Conservation (phyloP, 257 asterid genomes). For the Coffea eugenioides region DNA sequence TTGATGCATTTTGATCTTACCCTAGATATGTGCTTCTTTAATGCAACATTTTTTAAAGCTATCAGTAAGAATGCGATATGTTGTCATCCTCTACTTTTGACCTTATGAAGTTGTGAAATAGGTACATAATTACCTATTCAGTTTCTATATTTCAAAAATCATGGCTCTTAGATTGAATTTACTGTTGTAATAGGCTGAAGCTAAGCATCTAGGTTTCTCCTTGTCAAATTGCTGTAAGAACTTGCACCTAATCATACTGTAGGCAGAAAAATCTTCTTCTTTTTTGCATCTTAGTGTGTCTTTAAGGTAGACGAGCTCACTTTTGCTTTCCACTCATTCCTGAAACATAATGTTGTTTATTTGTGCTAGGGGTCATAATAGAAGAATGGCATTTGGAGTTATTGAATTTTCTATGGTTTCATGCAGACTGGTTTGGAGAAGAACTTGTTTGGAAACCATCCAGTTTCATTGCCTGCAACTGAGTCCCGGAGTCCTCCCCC, state of each 20-base stretch:
- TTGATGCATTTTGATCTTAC: neutral
- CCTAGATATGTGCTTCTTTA: neutral
- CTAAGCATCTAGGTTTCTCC: neutral
- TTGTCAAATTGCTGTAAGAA: neutral
- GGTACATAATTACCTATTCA: neutral
- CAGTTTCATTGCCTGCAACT: constrained; percentile 54
- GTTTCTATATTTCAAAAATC: neutral
- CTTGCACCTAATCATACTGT: neutral
- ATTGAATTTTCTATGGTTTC: constrained; percentile 6
- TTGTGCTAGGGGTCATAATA: constrained; percentile 1
- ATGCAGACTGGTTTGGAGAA: constrained; percentile 86
- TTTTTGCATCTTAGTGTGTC: neutral
- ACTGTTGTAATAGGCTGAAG: no score
- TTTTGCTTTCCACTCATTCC: neutral
- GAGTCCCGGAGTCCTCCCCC: constrained; percentile 80
- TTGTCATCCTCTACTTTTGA: neutral
- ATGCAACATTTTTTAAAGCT: neutral
- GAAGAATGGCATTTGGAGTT: neutral
- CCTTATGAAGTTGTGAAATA: neutral
- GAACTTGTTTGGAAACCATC: constrained; percentile 85
- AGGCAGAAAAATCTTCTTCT: neutral
- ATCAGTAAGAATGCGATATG: neutral
- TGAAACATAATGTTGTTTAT: neutral
- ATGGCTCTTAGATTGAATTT: neutral
- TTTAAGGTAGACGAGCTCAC: neutral